Evolutionary conservation across 2,329 filamentous ascomycete genomes (phyloP).

Genomic region (Fonsecaea erecta): DNA sequence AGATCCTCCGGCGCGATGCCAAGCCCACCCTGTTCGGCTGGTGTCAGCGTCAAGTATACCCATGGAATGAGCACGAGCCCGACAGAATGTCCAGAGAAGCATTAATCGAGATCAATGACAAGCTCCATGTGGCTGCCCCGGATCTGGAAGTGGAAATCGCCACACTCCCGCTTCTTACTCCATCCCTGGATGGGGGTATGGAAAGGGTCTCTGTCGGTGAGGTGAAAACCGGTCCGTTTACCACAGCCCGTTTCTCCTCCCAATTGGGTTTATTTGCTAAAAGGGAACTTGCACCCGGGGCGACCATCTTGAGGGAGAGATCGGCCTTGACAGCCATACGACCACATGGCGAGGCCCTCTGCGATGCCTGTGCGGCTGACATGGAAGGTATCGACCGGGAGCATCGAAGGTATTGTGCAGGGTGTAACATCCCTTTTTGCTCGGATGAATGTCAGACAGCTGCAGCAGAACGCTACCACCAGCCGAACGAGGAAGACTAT

Average conservation of each 20-base stretch:
- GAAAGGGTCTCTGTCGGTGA: slow-evolving; percentile 3
- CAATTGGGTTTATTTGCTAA: slow-evolving; percentile 92
- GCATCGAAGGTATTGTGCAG: slow-evolving; percentile 39
- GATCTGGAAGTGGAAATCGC: slow-evolving; percentile 80
- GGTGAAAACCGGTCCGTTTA: background rate
- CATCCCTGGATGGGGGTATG: slow-evolving; percentile 26
- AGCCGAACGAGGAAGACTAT: slow-evolving; percentile 30
- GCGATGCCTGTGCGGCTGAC: slow-evolving; percentile 86
- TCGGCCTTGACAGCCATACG: slow-evolving; percentile 89
- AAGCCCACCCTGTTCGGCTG: slow-evolving; percentile 40
- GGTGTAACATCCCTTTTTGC: slow-evolving; percentile 64
- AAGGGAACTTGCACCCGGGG: slow-evolving; percentile 75
- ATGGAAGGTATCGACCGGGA: slow-evolving; percentile 62
- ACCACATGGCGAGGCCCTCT: slow-evolving; percentile 81
- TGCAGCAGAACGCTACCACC: slow-evolving; percentile 62
- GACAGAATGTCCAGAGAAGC: slow-evolving; percentile 59
- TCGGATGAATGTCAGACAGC: slow-evolving; percentile 59
- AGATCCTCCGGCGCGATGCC: slow-evolving; percentile 5
- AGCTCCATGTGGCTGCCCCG: slow-evolving; percentile 67
- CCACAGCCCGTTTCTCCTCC: slow-evolving; percentile 53
- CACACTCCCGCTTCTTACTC: slow-evolving; percentile 72
- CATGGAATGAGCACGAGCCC: slow-evolving; percentile 66
- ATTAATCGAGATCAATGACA: slow-evolving; percentile 71
- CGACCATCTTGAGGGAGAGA: slow-evolving; percentile 78
- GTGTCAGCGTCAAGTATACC: slow-evolving; percentile 61